Evolutionary conservation across 2,329 filamentous ascomycete species (phyloP).

Genomic region (Ophiostoma angusticollis): DNA sequence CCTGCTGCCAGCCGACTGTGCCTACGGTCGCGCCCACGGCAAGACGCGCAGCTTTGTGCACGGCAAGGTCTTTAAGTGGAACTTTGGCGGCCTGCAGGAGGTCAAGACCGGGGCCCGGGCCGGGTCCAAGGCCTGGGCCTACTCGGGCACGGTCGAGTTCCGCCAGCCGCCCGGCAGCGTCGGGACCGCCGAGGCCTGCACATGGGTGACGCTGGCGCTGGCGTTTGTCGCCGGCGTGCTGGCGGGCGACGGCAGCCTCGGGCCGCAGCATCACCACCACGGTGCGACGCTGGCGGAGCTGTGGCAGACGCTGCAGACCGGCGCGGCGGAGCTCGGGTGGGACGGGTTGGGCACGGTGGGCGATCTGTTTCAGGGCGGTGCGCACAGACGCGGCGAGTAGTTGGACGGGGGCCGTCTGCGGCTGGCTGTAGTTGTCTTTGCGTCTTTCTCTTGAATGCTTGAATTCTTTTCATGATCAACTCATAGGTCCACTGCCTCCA

Average conservation of each 20-base stretch:
- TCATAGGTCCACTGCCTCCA: neutral
- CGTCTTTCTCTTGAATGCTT: neutral
- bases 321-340: constrained; percentile 18
- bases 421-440: neutral
- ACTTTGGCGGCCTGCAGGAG: constrained; percentile 18
- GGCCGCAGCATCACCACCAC: constrained; percentile 7
- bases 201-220: constrained; percentile 22
- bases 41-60: constrained; percentile 23
- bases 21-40: constrained; percentile 21
- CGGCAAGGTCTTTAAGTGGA: constrained; percentile 29
- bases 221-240: constrained; percentile 22
- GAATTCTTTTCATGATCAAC: neutral
- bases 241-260: constrained; percentile 6
- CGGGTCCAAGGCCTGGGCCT: neutral
- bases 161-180: constrained; percentile 24
- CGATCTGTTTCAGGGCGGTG: constrained; percentile 12
- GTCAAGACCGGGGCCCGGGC: neutral
- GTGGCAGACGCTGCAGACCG: constrained; percentile 16
- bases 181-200: constrained; percentile 19
- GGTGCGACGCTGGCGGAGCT: constrained; percentile 17
- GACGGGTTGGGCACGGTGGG: constrained; percentile 18
- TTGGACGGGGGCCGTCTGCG: neutral
- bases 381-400: constrained; percentile 6
- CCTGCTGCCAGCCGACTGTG: constrained; percentile 19
- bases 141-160: constrained; percentile 24